Percentiles rank a stretch among this genome's conserved stretches.
phyloP scores from a whole-genome alignment of 2,329 filamentous ascomycete species.

The Grosmannia serpens region DNA sequence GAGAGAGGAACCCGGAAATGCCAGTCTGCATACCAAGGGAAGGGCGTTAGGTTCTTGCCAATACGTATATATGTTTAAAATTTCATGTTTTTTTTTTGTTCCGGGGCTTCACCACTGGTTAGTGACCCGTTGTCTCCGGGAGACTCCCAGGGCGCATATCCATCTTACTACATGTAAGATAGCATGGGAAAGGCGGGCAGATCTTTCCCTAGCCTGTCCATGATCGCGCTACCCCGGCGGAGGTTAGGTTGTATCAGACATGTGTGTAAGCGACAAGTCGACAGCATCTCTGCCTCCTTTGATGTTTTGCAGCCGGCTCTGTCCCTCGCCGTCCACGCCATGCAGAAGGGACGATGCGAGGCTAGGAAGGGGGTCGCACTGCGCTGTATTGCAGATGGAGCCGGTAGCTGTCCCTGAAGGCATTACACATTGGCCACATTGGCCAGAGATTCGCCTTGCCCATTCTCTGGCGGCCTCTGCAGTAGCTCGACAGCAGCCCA shows the following conservation, averaged over 20 bases:
- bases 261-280: background rate
- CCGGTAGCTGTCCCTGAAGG: background rate
- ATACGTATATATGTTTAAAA: background rate
- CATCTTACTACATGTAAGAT: too few relatives aligned
- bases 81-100: background rate
- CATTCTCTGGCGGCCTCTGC: background rate
- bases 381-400: background rate
- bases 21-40: background rate
- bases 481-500: background rate
- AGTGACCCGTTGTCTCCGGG: too few relatives aligned
- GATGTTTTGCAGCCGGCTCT: background rate
- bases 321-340: background rate
- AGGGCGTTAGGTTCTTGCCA: conserved; percentile 1
- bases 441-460: background rate
- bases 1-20: background rate
- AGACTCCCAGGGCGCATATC: too few relatives aligned
- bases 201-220: background rate
- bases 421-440: background rate
- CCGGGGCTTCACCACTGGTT: background rate
- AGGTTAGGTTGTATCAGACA: background rate
- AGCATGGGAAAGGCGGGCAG: background rate
- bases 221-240: background rate
- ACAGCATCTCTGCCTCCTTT: background rate
- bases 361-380: background rate
- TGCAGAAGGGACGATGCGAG: background rate